These are phyloP conservation scores for Pichia gijzeniarum DNA, from an alignment of 805 yeast genomes.

Conservation along the genomic window DNA sequence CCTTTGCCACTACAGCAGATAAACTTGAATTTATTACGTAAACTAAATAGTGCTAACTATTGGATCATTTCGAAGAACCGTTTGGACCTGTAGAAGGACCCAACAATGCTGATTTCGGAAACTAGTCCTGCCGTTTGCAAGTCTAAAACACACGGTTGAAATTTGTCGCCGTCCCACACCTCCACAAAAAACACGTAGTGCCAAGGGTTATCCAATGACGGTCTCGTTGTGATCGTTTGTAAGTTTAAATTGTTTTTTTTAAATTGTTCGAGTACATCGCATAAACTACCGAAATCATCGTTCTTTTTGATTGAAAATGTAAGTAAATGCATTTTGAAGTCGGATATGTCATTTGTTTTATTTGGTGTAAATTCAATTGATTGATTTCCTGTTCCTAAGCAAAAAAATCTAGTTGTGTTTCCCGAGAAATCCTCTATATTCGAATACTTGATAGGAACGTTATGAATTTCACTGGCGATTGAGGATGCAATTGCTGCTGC, in stretches of 20 bases:
- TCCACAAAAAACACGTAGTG: conserved; percentile 79
- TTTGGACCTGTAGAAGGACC: conserved; percentile 57
- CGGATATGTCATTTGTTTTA: conserved; percentile 9
- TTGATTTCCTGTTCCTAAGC: conserved; percentile 37
- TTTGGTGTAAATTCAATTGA: conserved; percentile 1
- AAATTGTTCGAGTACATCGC: conserved; percentile 55
- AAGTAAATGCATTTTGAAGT: conserved; percentile 42
- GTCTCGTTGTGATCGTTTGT: conserved; percentile 71
- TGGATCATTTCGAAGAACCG: conserved; percentile 58
- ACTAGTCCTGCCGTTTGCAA: conserved; percentile 34
- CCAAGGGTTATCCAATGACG: conserved; percentile 64
- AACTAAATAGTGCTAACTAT: too few species aligned
- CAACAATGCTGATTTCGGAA: conserved; percentile 49
- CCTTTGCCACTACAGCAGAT: background rate
- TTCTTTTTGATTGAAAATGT: conserved; percentile 58
- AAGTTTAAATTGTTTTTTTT: conserved; percentile 53
- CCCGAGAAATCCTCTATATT: conserved; percentile 66
- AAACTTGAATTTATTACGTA: background rate
- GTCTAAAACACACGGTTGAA: conserved; percentile 34
- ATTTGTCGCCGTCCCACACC: conserved; percentile 35
- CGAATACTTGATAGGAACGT: conserved; percentile 45
- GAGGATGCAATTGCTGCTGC: conserved; percentile 69
- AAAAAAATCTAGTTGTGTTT: conserved; percentile 82
- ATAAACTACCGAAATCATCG: conserved; percentile 70
- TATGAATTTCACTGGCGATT: conserved; percentile 56